These are phyloP conservation scores for Termitomyces sp. DNA, from an alignment of 768 basidiomycete species.

Conservation along the genomic window DNA sequence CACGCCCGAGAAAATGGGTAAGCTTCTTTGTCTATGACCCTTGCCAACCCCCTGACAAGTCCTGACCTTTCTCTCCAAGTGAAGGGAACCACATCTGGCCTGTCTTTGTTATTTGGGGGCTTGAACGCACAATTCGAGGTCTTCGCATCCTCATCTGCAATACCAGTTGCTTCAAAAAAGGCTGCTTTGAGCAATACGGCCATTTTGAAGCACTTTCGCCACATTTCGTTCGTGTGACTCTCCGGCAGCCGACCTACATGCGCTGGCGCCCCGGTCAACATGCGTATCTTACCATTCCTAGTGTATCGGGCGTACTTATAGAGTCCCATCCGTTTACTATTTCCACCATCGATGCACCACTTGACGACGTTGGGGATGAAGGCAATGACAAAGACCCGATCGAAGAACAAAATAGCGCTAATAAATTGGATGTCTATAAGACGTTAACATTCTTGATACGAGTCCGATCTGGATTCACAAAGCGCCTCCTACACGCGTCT, in stretches of 20 bases:
- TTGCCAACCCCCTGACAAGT: too few species aligned
- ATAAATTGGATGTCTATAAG: neutral
- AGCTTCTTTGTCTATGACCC: constrained; percentile 1
- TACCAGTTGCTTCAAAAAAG: constrained; percentile 30
- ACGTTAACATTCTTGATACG: constrained; percentile 54
- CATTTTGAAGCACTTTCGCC: constrained; percentile 40
- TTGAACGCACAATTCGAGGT: constrained; percentile 51
- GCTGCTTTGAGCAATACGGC: constrained; percentile 29
- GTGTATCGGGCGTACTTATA: constrained; percentile 38
- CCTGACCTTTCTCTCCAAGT: neutral
- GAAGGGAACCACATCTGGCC: constrained; percentile 41
- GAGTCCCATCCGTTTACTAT: constrained; percentile 67
- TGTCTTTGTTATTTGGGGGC: constrained; percentile 48
- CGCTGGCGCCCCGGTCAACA: constrained; percentile 55
- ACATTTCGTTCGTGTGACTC: constrained; percentile 43
- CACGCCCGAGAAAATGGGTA: constrained; percentile 32
- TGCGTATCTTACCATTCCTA: constrained; percentile 47
- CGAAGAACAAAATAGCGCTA: neutral
- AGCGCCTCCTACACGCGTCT: constrained; percentile 35
- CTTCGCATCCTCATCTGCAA: constrained; percentile 43
- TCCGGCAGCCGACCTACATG: constrained; percentile 34
- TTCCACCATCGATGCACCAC: constrained; percentile 32
- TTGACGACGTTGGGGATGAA: neutral
- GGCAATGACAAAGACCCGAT: neutral
- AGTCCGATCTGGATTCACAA: constrained; percentile 59